Evolutionary conservation across 2,329 filamentous ascomycete species (phyloP).

Genomic region (Canariomyces notabilis): DNA sequence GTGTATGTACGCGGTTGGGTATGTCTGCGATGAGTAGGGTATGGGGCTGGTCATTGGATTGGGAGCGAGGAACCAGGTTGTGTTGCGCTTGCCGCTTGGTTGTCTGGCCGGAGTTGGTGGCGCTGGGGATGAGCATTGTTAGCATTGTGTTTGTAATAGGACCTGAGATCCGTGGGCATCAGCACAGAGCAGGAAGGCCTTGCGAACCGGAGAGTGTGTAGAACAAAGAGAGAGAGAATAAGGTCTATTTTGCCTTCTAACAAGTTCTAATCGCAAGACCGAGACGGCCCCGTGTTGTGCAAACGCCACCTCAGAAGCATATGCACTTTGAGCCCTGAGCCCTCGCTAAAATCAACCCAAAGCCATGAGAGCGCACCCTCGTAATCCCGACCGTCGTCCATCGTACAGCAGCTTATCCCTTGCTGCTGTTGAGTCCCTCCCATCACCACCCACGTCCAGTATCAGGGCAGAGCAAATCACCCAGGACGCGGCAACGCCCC

Average conservation of each 20-base stretch:
- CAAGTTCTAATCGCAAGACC: constrained; percentile 11
- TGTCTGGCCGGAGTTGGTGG: neutral
- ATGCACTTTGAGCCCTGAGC: constrained; percentile 3
- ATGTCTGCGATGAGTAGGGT: too few species aligned
- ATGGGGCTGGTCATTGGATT: neutral
- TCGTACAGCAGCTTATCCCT: constrained; percentile 3
- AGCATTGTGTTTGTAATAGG: neutral
- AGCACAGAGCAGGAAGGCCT: too few species aligned
- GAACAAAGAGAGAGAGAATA: constrained; percentile 12
- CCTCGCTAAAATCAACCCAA: constrained; percentile 15
- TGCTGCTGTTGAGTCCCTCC: neutral
- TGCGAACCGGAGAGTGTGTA: neutral
- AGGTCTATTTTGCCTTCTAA: constrained; percentile 17
- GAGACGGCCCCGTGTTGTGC: constrained; percentile 5
- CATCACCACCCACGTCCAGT: neutral
- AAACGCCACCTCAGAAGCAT: constrained; percentile 9
- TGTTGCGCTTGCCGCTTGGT: neutral
- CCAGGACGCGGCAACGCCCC: neutral
- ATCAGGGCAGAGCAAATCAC: neutral
- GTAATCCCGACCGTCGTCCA: constrained; percentile 11
- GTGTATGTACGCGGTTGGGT: neutral
- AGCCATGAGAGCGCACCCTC: constrained; percentile 2
- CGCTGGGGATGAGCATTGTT: neutral
- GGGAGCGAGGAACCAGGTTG: neutral
- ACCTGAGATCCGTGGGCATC: too few species aligned